phyloP scores from a whole-genome alignment of 2,329 filamentous ascomycete genomes.

The Didymosphaeria variabile region DNA sequence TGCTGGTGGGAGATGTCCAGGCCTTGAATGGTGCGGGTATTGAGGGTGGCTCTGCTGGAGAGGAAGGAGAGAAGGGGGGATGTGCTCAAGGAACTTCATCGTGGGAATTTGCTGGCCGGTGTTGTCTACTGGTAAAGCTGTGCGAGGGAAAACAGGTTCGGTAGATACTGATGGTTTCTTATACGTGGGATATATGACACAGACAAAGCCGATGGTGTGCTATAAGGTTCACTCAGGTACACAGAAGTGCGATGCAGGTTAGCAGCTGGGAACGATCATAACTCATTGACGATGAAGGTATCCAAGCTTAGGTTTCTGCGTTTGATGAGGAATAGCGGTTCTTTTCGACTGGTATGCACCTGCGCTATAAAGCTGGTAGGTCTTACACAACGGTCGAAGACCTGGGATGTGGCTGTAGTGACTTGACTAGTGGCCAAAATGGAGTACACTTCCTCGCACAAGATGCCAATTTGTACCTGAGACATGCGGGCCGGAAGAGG shows the following conservation, averaged over 20 bases:
- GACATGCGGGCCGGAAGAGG: neutral
- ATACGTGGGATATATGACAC: neutral
- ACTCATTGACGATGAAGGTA: neutral
- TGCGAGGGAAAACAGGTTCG: neutral
- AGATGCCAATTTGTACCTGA: neutral
- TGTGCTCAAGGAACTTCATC: slow-evolving; percentile 12
- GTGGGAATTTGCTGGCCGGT: neutral
- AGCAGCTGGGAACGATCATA: neutral
- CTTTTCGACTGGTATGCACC: neutral
- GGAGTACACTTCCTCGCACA: neutral
- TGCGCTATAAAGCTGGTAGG: neutral
- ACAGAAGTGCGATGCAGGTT: neutral
- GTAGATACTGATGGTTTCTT: neutral
- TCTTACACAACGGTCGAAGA: neutral
- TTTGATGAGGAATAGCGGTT: neutral
- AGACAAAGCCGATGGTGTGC: neutral
- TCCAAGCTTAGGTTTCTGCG: neutral
- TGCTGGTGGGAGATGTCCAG: slow-evolving; percentile 50
- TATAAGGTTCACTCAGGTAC: neutral
- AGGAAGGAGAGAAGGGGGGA: slow-evolving; percentile 12
- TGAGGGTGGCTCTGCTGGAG: slow-evolving; percentile 6
- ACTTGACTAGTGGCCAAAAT: neutral
- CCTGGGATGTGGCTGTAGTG: neutral
- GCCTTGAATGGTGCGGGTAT: slow-evolving; percentile 29
- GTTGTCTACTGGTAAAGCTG: neutral